Evolutionary conservation across 2,329 filamentous ascomycete genomes (phyloP).

Genomic region (Plenodomus tracheiphilus): DNA sequence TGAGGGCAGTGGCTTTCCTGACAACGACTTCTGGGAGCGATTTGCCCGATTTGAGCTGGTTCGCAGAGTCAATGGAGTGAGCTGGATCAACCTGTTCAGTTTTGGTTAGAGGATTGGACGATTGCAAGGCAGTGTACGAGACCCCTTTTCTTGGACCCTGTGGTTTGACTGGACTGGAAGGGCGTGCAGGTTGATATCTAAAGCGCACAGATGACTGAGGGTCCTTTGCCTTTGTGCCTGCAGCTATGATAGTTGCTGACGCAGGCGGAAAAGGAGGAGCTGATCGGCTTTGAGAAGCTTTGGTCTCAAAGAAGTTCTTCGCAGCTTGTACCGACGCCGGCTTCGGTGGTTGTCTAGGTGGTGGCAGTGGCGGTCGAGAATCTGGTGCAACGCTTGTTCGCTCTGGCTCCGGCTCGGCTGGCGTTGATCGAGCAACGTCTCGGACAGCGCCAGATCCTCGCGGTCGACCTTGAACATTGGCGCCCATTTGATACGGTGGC

Average conservation of each 20-base stretch:
- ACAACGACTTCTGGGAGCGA: conserved; percentile 9
- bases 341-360: conserved; percentile 14
- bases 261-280: conserved; percentile 15
- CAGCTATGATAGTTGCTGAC: conserved; percentile 5
- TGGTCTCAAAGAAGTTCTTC: conserved; percentile 36
- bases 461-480: conserved; percentile 17
- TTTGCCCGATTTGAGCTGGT: conserved; percentile 5
- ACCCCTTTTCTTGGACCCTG: background rate
- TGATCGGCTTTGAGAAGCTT: conserved; percentile 18
- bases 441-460: background rate
- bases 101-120: conserved; percentile 8
- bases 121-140: conserved; percentile 8
- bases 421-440: conserved; percentile 6
- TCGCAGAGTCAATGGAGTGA: conserved; percentile 10
- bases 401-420: conserved; percentile 9
- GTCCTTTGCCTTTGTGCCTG: conserved; percentile 2
- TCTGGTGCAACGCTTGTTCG: conserved; percentile 5
- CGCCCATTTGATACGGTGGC: conserved; percentile 26
- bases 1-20: conserved; percentile 5
- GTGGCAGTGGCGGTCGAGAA: conserved; percentile 5
- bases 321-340: conserved; percentile 28
- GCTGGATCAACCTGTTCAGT: conserved; percentile 6
- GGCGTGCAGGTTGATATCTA: background rate
- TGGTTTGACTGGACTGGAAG: conserved; percentile 2
- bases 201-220: background rate